Conservation (phyloP, 139 green algal genomes). For the Deuterostichococcus epilithicus region DNA sequence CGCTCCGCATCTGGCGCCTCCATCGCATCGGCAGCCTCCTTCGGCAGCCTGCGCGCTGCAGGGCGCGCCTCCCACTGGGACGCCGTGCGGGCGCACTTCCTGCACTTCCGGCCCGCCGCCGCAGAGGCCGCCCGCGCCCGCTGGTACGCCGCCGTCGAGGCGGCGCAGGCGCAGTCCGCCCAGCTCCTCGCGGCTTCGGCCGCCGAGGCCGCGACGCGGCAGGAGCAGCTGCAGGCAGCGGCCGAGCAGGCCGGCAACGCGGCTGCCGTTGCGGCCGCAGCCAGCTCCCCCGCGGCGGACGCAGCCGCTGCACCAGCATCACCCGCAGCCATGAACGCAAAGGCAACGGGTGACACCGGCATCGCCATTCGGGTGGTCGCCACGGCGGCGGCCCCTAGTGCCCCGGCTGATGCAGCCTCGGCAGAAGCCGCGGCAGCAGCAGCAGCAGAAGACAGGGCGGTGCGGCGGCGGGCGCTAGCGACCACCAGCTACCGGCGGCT, state of each 20-base stretch:
- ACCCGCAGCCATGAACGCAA: too few species aligned
- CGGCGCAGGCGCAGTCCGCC: neutral
- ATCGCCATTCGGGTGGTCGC: neutral
- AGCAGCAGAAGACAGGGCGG: too few species aligned
- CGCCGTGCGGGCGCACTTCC: slow-evolving; percentile 27
- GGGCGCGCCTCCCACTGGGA: slow-evolving; percentile 10
- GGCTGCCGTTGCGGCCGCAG: too few species aligned
- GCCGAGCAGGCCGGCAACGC: too few species aligned
- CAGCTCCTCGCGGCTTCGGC: neutral
- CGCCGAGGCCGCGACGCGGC: too few species aligned
- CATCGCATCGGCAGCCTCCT: neutral
- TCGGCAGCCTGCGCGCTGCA: neutral
- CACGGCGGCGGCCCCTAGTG: too few species aligned
- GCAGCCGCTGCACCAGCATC: too few species aligned
- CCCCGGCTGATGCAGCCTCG: neutral
- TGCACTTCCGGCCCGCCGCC: slow-evolving; percentile 8
- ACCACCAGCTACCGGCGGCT: neutral
- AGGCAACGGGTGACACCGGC: neutral
- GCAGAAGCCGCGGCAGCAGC: neutral
- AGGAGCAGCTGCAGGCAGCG: neutral
- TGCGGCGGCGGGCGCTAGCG: neutral
- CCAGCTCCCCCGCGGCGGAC: too few species aligned
- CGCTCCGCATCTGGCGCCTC: neutral
- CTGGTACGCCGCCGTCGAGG: neutral
- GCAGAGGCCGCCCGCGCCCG: neutral